phyloP scores from a whole-genome alignment of 805 yeast species.

The Priceomyces carsonii region DNA sequence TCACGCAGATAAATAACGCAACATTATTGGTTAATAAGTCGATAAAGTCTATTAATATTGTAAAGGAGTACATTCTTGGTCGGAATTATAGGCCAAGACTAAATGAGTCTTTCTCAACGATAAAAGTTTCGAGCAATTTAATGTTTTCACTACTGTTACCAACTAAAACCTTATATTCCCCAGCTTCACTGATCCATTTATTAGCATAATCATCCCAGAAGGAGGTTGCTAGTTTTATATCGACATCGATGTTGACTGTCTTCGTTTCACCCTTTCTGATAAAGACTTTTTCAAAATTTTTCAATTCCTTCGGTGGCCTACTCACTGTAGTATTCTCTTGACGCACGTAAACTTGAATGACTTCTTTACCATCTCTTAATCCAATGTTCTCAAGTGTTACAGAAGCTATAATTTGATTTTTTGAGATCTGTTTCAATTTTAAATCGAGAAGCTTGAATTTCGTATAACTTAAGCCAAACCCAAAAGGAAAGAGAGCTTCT shows the following conservation, averaged over 20 bases:
- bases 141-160: conserved; percentile 22
- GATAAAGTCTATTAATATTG: too few relatives aligned
- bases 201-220: conserved; percentile 27
- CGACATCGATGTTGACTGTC: conserved; percentile 16
- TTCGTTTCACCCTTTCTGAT: conserved; percentile 17
- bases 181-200: conserved; percentile 26
- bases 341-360: conserved; percentile 27
- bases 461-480: conserved; percentile 63
- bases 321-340: conserved; percentile 17
- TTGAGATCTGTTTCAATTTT: conserved; percentile 10
- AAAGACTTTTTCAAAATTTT: conserved; percentile 26
- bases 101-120: conserved; percentile 10
- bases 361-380: conserved; percentile 24
- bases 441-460: conserved; percentile 43
- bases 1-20: too few relatives aligned
- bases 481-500: conserved; percentile 59
- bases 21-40: too few relatives aligned
- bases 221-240: conserved; percentile 25
- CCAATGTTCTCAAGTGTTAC: conserved; percentile 24
- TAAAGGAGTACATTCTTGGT: too few relatives aligned
- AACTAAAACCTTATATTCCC: conserved; percentile 22
- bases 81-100: conserved; percentile 5
- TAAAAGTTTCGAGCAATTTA: conserved; percentile 16
- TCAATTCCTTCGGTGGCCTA: conserved; percentile 29
- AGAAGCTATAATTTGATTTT: conserved; percentile 15